These are phyloP conservation scores for Jasminum sambac DNA, from an alignment of 257 asterid genomes.

Conservation along the genomic window DNA sequence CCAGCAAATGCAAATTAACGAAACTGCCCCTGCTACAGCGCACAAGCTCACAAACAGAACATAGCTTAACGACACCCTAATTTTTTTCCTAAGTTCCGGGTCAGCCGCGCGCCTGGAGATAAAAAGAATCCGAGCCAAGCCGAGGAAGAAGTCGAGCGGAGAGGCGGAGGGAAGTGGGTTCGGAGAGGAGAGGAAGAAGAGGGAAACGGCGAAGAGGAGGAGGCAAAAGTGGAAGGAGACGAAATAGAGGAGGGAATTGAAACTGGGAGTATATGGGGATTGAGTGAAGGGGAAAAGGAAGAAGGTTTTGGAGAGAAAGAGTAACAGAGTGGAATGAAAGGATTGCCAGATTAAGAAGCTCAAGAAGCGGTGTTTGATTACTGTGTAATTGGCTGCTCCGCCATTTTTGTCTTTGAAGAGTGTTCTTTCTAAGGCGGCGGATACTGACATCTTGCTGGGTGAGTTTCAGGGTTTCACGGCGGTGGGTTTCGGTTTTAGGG, in stretches of 20 bases:
- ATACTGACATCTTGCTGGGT: conserved; percentile 34
- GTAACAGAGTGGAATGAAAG: conserved; percentile 53
- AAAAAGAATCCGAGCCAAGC: conserved; percentile 50
- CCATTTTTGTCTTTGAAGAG: conserved; percentile 65
- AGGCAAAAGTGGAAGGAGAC: conserved; percentile 55
- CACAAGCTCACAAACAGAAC: conserved; percentile 55
- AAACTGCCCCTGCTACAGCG: conserved; percentile 47
- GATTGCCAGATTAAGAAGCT: conserved; percentile 86
- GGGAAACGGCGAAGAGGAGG: conserved; percentile 49
- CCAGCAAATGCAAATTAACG: conserved; percentile 59
- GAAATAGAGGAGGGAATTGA: conserved; percentile 48
- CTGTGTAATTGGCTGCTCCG: conserved; percentile 35
- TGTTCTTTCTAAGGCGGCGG: conserved; percentile 60
- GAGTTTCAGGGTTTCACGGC: conserved; percentile 12
- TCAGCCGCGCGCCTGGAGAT: conserved; percentile 44
- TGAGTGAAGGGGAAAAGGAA: conserved; percentile 44
- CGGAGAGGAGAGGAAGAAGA: conserved; percentile 74
- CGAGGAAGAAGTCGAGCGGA: conserved; percentile 48
- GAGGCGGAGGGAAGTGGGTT: conserved; percentile 60
- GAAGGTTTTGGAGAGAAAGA: conserved; percentile 56
- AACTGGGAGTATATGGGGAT: conserved; percentile 38
- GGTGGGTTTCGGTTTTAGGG: background rate
- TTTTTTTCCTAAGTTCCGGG: conserved; percentile 43
- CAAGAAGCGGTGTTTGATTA: conserved; percentile 70
- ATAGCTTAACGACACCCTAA: conserved; percentile 62